phyloP scores from a whole-genome alignment of 208 protist species.

The Lotmaria passim region DNA sequence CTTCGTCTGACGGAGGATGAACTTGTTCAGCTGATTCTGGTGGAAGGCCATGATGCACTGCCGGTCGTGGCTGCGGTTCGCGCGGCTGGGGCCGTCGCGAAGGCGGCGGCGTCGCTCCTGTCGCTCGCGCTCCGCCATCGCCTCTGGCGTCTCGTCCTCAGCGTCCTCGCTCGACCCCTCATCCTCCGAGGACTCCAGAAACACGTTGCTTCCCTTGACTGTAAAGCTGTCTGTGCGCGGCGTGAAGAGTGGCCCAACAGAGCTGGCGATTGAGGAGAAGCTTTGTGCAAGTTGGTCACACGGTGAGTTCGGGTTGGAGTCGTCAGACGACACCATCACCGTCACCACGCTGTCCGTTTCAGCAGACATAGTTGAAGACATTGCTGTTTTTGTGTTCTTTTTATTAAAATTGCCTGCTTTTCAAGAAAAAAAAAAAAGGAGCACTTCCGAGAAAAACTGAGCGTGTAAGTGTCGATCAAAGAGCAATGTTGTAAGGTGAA shows the following conservation, averaged over 20 bases:
- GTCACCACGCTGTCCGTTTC: slow-evolving; percentile 20
- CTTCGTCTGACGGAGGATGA: slow-evolving; percentile 64
- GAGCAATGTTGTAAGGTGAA: not conserved
- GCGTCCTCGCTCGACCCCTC: slow-evolving; percentile 32
- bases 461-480: not conserved
- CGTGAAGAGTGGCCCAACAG: slow-evolving; percentile 43
- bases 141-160: slow-evolving; percentile 27
- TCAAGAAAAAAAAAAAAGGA: not conserved
- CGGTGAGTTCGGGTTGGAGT: slow-evolving; percentile 32
- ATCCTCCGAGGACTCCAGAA: slow-evolving; percentile 30
- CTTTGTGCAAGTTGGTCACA: slow-evolving; percentile 34
- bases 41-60: slow-evolving; percentile 56
- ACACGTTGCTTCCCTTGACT: slow-evolving; percentile 20
- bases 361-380: slow-evolving; percentile 14
- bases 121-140: slow-evolving; percentile 20
- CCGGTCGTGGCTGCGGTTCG: slow-evolving; percentile 52
- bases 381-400: not conserved
- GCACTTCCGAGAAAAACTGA: not conserved
- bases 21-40: slow-evolving; percentile 79
- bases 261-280: slow-evolving; percentile 46
- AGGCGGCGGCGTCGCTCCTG: slow-evolving; percentile 28
- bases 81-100: slow-evolving; percentile 51
- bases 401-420: not conserved
- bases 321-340: slow-evolving; percentile 30
- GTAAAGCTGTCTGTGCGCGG: slow-evolving; percentile 17